Base-by-base conservation (phyloP, 1,139 yeast species). In the Saccharomyces hybrid region DNA sequence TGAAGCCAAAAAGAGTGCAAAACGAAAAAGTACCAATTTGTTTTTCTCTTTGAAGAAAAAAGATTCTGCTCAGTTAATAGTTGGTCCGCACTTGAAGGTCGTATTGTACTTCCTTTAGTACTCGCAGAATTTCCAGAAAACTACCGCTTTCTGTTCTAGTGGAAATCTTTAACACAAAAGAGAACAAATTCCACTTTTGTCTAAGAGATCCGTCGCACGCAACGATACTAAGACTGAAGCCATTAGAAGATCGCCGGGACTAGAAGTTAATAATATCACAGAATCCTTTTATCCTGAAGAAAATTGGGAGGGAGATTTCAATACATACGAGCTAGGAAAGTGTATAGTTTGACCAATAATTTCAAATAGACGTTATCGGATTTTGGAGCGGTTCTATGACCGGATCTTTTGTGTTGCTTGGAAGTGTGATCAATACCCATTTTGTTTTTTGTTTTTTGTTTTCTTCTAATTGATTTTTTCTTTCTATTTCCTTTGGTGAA, bases 371-470 rank as follows among this genome's bases (percentile, higher is more conserved):
- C 97, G 77, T 93, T 95, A 82, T 93, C 97, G 69, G 98, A 91
- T 84, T 90, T 90, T 81, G 99, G 99, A 78, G 97, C 97, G 75
- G 86, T 81, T 83, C 99, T 91, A 88, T 89, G 96, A 78, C 96
- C 86, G 70, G 86, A 81, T 81, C 91, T 88, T 76, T 82, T 83
- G 86, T 93, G 99, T 81, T 90, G 97, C 80, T 90, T 91, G 77
- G 84, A 78, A 79, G 88, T 83, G 83, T 88, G 96, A 82, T 93
- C 99, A 82, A 88, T 90, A 86, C 98, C 99, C 99, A 93, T 93
- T 73, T 23, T 23, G 25, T 23, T 23, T 23, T 50, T 51, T 19
- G 28, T 16, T n/a, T 23, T 16, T 16, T 38, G 13, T 19, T 8
- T n/a, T 19, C 25, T 38, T 19, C 19, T 19, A 8, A 11, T 19